Evolutionary conservation across 2,329 filamentous ascomycete genomes (phyloP), one percentile per base, ranked within the genome.

Genomic region (Chaetomiaceae sp.): DNA sequence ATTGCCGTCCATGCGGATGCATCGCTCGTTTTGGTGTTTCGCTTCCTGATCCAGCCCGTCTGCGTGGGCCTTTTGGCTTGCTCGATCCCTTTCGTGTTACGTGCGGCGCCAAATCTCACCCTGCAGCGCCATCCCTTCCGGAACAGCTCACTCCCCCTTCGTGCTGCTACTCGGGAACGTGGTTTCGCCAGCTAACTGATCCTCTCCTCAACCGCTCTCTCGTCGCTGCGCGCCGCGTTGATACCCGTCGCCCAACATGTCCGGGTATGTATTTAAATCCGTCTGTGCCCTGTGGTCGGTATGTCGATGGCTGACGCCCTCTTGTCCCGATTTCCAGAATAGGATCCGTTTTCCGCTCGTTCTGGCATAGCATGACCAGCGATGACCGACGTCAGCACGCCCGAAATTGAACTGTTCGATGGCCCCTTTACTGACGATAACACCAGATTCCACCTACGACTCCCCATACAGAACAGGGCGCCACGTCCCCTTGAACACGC

Each of bases 311-410:
- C 58, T 68, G 48, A 66, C 57, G 13, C 38, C 7, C 11, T 25
- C 13, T 40, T 38, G n/a, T n/a, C 41, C 34, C 44, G 23, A 34
- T 58, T 61, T 61, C 37, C 61, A 86, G 86, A 65, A 71, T 92
- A 66, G 79, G 82, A 64, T 80, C 80, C 64, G 83, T 86, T 72
- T 87, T 94, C 73, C 87, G 87, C 73, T 88, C 87, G 58, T 92
- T 99, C 75, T 99, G 94, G 94, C 94, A 97, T 78, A 84, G 87
- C 63, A 94, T 86, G 81, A 86, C 82, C 71, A 86, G 82, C 63
- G 76, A 86, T 74, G 82, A 86, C 69, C 74, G 82, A 72, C 82
- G 82, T 86, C 73, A 67, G 82, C 74, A 47, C 56, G 30, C 37
- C 41, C 42, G 20, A 48, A 13, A 3, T 14, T 48, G 11, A 27